These are phyloP conservation scores for Albophoma yamanashiensis DNA, from an alignment of 2,329 filamentous ascomycete genomes.

Conservation along the genomic window DNA sequence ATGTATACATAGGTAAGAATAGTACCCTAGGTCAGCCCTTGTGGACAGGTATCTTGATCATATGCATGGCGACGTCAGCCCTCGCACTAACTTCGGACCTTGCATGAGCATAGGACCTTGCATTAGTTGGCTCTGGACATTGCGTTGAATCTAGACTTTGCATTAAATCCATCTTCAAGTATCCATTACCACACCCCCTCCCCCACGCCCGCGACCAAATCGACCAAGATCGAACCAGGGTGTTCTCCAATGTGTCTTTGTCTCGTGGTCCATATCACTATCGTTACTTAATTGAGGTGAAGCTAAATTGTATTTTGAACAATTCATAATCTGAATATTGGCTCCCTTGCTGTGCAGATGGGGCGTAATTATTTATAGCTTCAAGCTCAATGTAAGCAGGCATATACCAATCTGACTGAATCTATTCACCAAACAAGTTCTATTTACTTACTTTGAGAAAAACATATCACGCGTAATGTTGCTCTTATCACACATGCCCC, in stretches of 20 bases:
- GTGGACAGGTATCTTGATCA: not conserved
- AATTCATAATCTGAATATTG: no score
- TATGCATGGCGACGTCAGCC: not conserved
- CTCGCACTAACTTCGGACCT: not conserved
- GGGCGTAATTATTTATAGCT: no score
- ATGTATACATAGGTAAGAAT: not conserved
- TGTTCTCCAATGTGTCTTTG: not conserved
- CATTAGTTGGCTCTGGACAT: not conserved
- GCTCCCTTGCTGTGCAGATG: no score
- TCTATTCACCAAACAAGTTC: not conserved
- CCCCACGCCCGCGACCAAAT: no score
- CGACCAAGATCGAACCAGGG: no score
- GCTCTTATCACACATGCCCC: slow-evolving; percentile 80
- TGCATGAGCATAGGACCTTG: not conserved
- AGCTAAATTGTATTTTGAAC: no score
- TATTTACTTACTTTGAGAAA: not conserved
- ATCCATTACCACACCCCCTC: not conserved
- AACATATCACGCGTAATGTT: slow-evolving; percentile 45
- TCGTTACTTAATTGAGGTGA: no score
- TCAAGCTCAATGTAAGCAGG: no score
- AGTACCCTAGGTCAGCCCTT: not conserved
- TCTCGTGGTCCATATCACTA: no score
- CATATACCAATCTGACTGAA: not conserved
- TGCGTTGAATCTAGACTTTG: no score
- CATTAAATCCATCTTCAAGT: not conserved